Conservation (phyloP, 306 rosid genomes). For the Cotoneaster glaucophyllus region DNA sequence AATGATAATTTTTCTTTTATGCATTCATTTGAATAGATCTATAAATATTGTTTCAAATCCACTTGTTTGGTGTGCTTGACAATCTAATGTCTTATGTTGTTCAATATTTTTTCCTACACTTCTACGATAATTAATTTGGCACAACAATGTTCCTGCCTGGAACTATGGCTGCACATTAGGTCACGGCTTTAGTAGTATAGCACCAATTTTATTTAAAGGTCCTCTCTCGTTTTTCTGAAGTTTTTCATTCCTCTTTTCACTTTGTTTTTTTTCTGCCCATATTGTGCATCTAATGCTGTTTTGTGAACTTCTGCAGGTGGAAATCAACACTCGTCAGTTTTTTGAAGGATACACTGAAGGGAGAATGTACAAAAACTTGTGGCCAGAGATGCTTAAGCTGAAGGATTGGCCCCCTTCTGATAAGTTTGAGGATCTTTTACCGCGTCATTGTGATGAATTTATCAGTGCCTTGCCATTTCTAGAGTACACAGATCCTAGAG, state of each 20-base stretch:
- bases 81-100: background rate
- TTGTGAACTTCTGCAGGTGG: conserved; percentile 51
- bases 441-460: conserved; percentile 91
- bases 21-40: background rate
- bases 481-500: conserved; percentile 74
- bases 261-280: conserved; percentile 8
- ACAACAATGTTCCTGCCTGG: background rate
- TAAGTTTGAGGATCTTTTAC: conserved; percentile 73
- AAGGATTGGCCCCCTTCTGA: conserved; percentile 97
- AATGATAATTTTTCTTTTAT: background rate
- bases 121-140: background rate
- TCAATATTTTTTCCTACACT: background rate
- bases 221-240: background rate
- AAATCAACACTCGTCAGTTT: conserved; percentile 52
- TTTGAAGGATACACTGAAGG: conserved; percentile 72
- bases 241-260: background rate
- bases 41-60: background rate
- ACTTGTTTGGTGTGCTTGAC: background rate
- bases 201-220: background rate
- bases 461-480: conserved; percentile 67
- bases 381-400: conserved; percentile 95
- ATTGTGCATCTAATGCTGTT: conserved; percentile 2
- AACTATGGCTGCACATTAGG: background rate
- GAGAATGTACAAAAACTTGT: conserved; percentile 55
- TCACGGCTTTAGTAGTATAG: background rate